Conservation (phyloP, 306 rosid genomes). For the Prunus dulcis region DNA sequence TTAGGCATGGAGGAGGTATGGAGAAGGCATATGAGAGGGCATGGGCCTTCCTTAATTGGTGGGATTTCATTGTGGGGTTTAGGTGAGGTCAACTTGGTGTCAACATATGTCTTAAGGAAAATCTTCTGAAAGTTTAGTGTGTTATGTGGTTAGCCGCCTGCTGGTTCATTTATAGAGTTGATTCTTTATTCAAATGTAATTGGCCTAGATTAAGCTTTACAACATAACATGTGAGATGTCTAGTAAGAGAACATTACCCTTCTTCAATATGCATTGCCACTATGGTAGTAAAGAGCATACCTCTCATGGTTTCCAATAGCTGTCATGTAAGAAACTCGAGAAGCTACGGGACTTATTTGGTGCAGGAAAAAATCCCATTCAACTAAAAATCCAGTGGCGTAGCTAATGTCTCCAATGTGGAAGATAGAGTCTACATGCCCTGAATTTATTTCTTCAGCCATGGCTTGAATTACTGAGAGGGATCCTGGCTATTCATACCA, state of each 20-base stretch:
- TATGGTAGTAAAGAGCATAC: slow-evolving; percentile 21
- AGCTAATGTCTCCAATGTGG: slow-evolving; percentile 97
- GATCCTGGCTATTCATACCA: slow-evolving; percentile 70
- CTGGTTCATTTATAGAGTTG: too few species aligned
- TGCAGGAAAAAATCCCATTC: slow-evolving; percentile 88
- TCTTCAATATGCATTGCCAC: too few species aligned
- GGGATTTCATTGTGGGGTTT: too few species aligned
- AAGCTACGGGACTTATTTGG: slow-evolving; percentile 62
- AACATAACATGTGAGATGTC: neutral
- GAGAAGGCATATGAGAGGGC: too few species aligned
- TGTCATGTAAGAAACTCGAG: slow-evolving; percentile 77
- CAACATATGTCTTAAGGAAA: too few species aligned
- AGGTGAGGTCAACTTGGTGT: too few species aligned
- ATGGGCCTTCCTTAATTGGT: too few species aligned
- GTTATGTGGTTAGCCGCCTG: too few species aligned
- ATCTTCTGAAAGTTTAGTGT: too few species aligned
- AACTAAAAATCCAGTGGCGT: slow-evolving; percentile 79
- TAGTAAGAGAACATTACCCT: neutral
- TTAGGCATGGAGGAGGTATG: too few species aligned
- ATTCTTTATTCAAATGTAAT: too few species aligned
- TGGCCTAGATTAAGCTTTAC: too few species aligned
- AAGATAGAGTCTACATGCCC: slow-evolving; percentile 53
- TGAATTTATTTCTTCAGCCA: slow-evolving; percentile 43
- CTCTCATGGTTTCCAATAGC: slow-evolving; percentile 95
- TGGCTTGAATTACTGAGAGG: slow-evolving; percentile 59